These are phyloP conservation scores for Globisporangium iwayamae DNA, from an alignment of 352 stramenopile genomes.

Conservation along the genomic window DNA sequence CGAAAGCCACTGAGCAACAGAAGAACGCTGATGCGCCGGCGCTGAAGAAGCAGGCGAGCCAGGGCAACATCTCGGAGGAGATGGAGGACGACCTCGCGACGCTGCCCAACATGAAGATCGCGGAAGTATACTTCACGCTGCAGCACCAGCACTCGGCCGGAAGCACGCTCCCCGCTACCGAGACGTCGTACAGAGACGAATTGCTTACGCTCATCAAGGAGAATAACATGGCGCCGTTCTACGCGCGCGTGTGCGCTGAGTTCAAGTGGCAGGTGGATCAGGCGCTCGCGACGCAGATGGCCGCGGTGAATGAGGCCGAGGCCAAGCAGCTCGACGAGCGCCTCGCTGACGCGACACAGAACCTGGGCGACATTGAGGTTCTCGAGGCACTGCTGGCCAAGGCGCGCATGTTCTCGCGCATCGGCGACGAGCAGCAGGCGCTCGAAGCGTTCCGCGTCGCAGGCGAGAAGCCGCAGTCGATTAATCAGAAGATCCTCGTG, in stretches of 20 bases:
- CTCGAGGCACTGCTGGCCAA: slow-evolving; percentile 93
- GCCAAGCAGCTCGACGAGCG: slow-evolving; percentile 82
- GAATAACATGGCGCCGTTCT: slow-evolving; percentile 79
- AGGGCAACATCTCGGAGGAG: slow-evolving; percentile 85
- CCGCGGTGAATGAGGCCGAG: slow-evolving; percentile 56
- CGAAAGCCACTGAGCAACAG: slow-evolving; percentile 1
- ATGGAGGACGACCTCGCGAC: slow-evolving; percentile 80
- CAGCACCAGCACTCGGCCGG: slow-evolving; percentile 54
- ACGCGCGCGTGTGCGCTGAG: slow-evolving; percentile 61
- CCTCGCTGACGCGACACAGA: slow-evolving; percentile 92
- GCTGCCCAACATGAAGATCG: slow-evolving; percentile 76
- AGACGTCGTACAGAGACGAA: slow-evolving; percentile 42
- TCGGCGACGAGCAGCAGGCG: slow-evolving; percentile 90
- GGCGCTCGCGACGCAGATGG: slow-evolving; percentile 57
- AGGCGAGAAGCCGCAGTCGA: slow-evolving; percentile 92
- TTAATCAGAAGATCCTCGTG: slow-evolving; percentile 98
- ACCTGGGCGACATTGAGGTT: slow-evolving; percentile 97
- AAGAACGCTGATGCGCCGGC: slow-evolving; percentile 3
- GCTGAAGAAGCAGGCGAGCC: slow-evolving; percentile 72
- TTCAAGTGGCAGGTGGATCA: slow-evolving; percentile 67
- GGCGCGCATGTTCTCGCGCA: slow-evolving; percentile 92
- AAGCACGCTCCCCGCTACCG: slow-evolving; percentile 30
- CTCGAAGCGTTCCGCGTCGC: slow-evolving; percentile 90
- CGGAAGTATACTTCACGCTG: slow-evolving; percentile 72
- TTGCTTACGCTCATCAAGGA: slow-evolving; percentile 61